Conservation (phyloP, 1,139 yeast genomes). For the Kodamaea ohmeri region DNA sequence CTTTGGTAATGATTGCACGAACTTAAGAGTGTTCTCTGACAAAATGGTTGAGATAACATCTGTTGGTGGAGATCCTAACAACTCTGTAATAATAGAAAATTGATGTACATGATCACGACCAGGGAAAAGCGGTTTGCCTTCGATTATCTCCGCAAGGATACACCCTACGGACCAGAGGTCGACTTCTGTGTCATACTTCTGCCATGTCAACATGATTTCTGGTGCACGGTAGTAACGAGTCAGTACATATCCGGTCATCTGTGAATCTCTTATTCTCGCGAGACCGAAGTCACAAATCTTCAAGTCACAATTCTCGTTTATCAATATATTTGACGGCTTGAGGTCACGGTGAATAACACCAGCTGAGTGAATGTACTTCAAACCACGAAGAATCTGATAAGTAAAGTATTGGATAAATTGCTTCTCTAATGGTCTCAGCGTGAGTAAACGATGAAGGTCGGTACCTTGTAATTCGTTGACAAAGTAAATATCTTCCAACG, state of each 20-base stretch:
- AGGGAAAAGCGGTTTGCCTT: slow-evolving; percentile 97
- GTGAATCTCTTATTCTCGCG: slow-evolving; percentile 96
- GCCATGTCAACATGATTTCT: slow-evolving; percentile 99
- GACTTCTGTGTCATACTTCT: slow-evolving; percentile 96
- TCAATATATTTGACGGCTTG: slow-evolving; percentile 28
- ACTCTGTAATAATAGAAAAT: slow-evolving; percentile 92
- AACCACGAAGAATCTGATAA: slow-evolving; percentile 30
- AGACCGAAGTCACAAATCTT: slow-evolving; percentile 46
- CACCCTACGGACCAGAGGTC: slow-evolving; percentile 99
- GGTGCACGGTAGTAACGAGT: slow-evolving; percentile 98
- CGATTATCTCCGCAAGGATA: slow-evolving; percentile 97
- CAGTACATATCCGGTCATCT: slow-evolving; percentile 97
- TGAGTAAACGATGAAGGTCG: slow-evolving; percentile 84
- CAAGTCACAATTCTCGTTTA: slow-evolving; percentile 30
- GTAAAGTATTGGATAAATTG: slow-evolving; percentile 95
- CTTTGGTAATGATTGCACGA: slow-evolving; percentile 90
- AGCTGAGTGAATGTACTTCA: slow-evolving; percentile 29
- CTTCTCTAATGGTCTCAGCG: slow-evolving; percentile 90
- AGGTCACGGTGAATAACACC: slow-evolving; percentile 32
- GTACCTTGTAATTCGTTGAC: slow-evolving; percentile 97
- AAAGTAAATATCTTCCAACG: slow-evolving; percentile 93
- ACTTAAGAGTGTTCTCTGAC: slow-evolving; percentile 89
- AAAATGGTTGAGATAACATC: slow-evolving; percentile 96
- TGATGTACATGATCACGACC: slow-evolving; percentile 99
- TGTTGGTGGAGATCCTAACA: slow-evolving; percentile 93